A percentile compares a stretch with the other conserved stretches of the same genome.
phyloP scores from a whole-genome alignment of 2,329 filamentous ascomycete species.

The Emergomyces africanus region DNA sequence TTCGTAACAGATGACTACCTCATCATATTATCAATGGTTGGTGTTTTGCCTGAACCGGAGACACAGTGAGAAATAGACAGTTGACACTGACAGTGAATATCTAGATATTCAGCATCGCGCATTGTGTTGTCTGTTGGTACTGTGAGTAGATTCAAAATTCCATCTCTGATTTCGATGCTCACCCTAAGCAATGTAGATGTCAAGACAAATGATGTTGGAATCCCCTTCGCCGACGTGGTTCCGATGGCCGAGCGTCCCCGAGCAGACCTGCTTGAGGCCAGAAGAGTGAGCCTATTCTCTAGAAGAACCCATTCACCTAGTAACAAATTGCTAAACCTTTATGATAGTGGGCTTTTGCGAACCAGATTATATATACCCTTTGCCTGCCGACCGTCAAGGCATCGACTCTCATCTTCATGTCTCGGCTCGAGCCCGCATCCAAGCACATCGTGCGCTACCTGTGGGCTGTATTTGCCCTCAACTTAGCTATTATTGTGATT shows the following conservation, averaged over 20 bases:
- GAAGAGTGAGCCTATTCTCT: not conserved
- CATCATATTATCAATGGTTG: not conserved
- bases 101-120: not conserved
- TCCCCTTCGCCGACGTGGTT: slow-evolving; percentile 13
- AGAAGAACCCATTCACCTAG: not conserved
- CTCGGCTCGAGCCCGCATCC: slow-evolving; percentile 18
- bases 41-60: not conserved
- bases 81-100: not conserved
- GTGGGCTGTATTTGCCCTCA: slow-evolving; percentile 13
- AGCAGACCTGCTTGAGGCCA: slow-evolving; percentile 4
- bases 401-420: slow-evolving; percentile 20
- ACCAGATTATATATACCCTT: slow-evolving; percentile 20
- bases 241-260: slow-evolving; percentile 7
- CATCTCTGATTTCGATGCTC: not conserved
- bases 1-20: slow-evolving; percentile 2
- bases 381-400: slow-evolving; percentile 19
- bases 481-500: slow-evolving; percentile 13
- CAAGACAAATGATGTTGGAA: slow-evolving; percentile 17
- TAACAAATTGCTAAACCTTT: not conserved
- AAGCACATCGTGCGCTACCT: slow-evolving; percentile 13
- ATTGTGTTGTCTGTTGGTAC: not conserved
- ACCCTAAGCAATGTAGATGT: slow-evolving; percentile 11
- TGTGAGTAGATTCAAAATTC: not conserved
- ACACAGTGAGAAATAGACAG: not conserved
- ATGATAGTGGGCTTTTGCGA: slow-evolving; percentile 16